Evolutionary conservation across 768 basidiomycete genomes (phyloP).

Genomic region (Inosperma sp.): DNA sequence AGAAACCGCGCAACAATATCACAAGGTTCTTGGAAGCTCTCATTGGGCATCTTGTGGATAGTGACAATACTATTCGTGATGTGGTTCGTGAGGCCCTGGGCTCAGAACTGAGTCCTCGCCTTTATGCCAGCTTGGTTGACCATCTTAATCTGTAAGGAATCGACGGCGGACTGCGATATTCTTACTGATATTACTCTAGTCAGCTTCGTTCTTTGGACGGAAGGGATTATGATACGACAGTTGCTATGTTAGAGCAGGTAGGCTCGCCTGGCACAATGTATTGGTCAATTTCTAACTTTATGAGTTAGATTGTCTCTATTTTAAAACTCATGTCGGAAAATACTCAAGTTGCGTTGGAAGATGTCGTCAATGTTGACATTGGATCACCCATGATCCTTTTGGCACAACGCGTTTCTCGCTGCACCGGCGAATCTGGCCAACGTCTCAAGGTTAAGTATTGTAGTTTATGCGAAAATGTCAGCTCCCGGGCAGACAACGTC

Average conservation of each 20-base stretch:
- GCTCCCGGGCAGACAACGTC: conserved; percentile 56
- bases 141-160: conserved; percentile 67
- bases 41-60: conserved; percentile 63
- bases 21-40: conserved; percentile 63
- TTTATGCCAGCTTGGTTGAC: conserved; percentile 63
- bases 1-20: conserved; percentile 54
- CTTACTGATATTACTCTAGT: neutral
- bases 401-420: conserved; percentile 61
- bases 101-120: conserved; percentile 64
- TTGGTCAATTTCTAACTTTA: neutral
- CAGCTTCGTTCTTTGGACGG: conserved; percentile 6
- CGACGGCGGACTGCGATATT: neutral
- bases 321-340: conserved; percentile 79
- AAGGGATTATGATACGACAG: conserved; percentile 37
- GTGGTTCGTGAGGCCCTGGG: conserved; percentile 78
- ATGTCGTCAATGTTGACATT: conserved; percentile 60
- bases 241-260: conserved; percentile 74
- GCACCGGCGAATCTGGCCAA: conserved; percentile 45
- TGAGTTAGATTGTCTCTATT: conserved; percentile 63
- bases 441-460: conserved; percentile 78
- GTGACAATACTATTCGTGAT: conserved; percentile 66
- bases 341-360: conserved; percentile 47
- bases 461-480: conserved; percentile 61
- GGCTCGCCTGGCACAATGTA: conserved; percentile 1
- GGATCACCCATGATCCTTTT: conserved; percentile 54